Percentiles rank a stretch among this genome's conserved stretches.
Conservation (phyloP, 169 alveolate genomes). For the Cryptosporidium xiaoi region DNA sequence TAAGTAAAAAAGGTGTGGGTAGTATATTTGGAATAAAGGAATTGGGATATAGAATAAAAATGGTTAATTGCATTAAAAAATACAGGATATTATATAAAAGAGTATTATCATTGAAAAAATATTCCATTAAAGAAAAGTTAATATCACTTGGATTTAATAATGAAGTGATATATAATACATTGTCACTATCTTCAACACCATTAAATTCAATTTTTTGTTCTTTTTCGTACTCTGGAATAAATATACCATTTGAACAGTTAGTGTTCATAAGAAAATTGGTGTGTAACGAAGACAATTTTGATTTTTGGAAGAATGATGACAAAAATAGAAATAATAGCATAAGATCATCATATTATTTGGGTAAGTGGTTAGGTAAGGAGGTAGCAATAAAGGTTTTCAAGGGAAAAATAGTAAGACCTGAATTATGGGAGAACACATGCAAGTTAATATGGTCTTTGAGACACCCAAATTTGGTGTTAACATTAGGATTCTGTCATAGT, state of each 20-base stretch:
- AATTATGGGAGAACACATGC: slow-evolving; percentile 70
- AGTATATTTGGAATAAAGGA: slow-evolving; percentile 15
- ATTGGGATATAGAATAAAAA: slow-evolving; percentile 54
- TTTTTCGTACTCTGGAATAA: slow-evolving; percentile 42
- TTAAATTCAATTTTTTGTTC: neutral
- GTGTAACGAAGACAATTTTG: slow-evolving; percentile 23
- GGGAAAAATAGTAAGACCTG: slow-evolving; percentile 28
- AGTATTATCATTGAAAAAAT: neutral
- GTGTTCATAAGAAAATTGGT: slow-evolving; percentile 11
- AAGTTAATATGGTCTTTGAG: slow-evolving; percentile 64
- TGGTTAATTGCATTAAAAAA: slow-evolving; percentile 35
- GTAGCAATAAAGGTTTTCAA: slow-evolving; percentile 47
- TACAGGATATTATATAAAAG: neutral
- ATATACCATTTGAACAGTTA: slow-evolving; percentile 67
- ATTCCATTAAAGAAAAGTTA: neutral
- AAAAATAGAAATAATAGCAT: too few relatives aligned
- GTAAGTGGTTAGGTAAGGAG: slow-evolving; percentile 68
- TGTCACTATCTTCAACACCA: neutral
- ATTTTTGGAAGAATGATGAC: neutral
- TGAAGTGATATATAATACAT: neutral
- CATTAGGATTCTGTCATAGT: slow-evolving; percentile 49
- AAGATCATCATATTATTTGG: slow-evolving; percentile 53
- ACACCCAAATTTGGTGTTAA: slow-evolving; percentile 61
- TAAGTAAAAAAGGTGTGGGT: neutral
- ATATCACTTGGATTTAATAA: neutral